Conservation (phyloP, 2,329 filamentous ascomycete genomes). For the Aspergillus ustus region DNA sequence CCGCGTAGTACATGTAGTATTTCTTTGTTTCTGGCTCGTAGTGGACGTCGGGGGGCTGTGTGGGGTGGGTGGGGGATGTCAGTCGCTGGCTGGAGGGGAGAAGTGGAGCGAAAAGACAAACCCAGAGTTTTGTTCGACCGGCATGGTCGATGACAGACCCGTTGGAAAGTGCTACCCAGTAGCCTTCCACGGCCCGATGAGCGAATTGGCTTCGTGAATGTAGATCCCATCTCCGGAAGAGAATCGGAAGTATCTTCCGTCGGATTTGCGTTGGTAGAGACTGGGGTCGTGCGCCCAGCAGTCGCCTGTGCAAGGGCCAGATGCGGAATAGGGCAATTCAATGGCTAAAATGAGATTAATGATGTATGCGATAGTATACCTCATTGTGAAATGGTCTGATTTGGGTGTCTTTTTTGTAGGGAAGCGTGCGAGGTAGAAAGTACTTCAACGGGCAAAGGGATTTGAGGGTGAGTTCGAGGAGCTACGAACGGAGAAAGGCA, state of each 20-base stretch:
- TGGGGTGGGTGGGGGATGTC: too few relatives aligned
- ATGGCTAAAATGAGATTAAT: not conserved
- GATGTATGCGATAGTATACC: too few relatives aligned
- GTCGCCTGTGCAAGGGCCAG: slow-evolving; percentile 2
- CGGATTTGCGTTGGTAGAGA: not conserved
- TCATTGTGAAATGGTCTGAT: too few relatives aligned
- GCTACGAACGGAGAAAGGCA: too few relatives aligned
- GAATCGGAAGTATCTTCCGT: slow-evolving; percentile 7
- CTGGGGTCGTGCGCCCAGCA: slow-evolving; percentile 2
- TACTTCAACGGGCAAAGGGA: too few relatives aligned
- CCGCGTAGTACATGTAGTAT: slow-evolving; percentile 8
- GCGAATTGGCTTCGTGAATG: not conserved
- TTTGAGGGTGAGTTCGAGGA: too few relatives aligned
- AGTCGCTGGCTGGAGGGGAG: too few relatives aligned
- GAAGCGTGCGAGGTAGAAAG: too few relatives aligned
- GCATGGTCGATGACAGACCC: not conserved
- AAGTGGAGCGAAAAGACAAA: not conserved
- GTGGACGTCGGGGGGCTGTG: slow-evolving; percentile 1
- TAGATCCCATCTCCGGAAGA: not conserved
- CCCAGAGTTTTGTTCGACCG: not conserved
- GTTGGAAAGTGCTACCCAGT: not conserved
- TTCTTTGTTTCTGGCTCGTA: not conserved
- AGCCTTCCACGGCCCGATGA: not conserved
- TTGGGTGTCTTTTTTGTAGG: too few relatives aligned
- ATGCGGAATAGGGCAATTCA: not conserved